Percentiles rank a stretch among this genome's conserved stretches.
Evolutionary conservation across 345 rosid species (phyloP).

Genomic region (Corchorus olitorius): DNA sequence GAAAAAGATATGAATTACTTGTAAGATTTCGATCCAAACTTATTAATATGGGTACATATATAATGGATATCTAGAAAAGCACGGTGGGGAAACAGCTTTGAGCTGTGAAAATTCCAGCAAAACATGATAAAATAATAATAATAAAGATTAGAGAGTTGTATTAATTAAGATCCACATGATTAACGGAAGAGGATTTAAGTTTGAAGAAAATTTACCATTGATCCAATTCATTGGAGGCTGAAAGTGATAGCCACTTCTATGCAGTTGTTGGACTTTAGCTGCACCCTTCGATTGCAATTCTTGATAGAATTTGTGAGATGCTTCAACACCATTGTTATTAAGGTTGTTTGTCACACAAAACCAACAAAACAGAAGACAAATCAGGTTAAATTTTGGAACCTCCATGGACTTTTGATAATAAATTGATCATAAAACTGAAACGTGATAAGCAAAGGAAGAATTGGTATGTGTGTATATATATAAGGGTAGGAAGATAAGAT

Average conservation of each 20-base stretch:
- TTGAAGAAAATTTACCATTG: conserved; percentile 51
- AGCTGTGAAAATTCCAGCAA: too few relatives aligned
- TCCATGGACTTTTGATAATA: neutral
- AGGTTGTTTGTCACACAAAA: neutral
- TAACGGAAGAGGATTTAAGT: neutral
- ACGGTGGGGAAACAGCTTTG: too few relatives aligned
- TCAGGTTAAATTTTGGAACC: neutral
- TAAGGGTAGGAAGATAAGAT: neutral
- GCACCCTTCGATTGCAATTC: conserved; percentile 41
- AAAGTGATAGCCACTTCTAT: conserved; percentile 73
- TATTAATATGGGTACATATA: too few relatives aligned
- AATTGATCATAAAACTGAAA: too few relatives aligned
- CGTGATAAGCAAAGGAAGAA: too few relatives aligned
- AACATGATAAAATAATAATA: neutral
- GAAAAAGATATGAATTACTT: too few relatives aligned
- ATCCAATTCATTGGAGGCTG: conserved; percentile 90
- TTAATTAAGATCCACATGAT: too few relatives aligned
- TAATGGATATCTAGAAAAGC: too few relatives aligned
- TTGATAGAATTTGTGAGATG: conserved; percentile 49
- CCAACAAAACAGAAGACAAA: neutral
- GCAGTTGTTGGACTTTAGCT: conserved; percentile 33
- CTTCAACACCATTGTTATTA: conserved; percentile 28
- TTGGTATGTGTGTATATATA: too few relatives aligned
- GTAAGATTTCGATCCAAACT: too few relatives aligned
- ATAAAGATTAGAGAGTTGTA: neutral